Percentiles rank a stretch among this genome's conserved stretches.
Conservation (phyloP, 805 yeast genomes). For the Starmerella vitae region DNA sequence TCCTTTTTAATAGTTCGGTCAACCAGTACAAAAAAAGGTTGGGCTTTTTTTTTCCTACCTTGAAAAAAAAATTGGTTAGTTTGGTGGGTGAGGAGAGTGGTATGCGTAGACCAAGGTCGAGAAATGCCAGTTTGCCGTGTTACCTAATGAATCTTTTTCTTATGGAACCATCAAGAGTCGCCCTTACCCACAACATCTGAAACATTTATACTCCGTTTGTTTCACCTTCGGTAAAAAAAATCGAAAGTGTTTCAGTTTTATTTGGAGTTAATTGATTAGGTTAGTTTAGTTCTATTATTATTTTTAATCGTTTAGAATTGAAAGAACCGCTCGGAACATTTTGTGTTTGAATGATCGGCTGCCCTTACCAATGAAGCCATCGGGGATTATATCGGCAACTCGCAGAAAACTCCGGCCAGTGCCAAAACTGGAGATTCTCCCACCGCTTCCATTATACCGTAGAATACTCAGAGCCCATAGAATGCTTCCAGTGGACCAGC, state of each 20-base stretch:
- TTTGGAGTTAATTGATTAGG: too few species aligned
- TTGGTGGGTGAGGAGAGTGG: constrained; percentile 1
- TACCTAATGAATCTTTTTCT: constrained; percentile 1
- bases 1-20: not conserved
- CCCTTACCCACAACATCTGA: constrained; percentile 1
- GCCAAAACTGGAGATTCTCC: constrained; percentile 36
- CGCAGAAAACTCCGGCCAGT: constrained; percentile 17
- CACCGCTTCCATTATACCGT: constrained; percentile 69
- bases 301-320: too few species aligned
- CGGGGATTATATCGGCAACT: constrained; percentile 11
- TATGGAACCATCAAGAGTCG: constrained; percentile 1
- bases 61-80: constrained; percentile 1
- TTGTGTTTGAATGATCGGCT: not conserved
- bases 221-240: too few species aligned
- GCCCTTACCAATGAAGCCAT: constrained; percentile 5
- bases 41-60: not conserved
- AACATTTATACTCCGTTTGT: too few species aligned
- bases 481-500: constrained; percentile 43
- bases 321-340: too few species aligned
- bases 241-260: too few species aligned
- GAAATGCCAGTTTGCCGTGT: not conserved
- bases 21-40: not conserved
- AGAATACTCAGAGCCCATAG: constrained; percentile 73
- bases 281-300: too few species aligned
- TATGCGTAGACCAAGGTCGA: not conserved